phyloP scores from a whole-genome alignment of 2,329 filamentous ascomycete species.

The Clarireedia hainanense region DNA sequence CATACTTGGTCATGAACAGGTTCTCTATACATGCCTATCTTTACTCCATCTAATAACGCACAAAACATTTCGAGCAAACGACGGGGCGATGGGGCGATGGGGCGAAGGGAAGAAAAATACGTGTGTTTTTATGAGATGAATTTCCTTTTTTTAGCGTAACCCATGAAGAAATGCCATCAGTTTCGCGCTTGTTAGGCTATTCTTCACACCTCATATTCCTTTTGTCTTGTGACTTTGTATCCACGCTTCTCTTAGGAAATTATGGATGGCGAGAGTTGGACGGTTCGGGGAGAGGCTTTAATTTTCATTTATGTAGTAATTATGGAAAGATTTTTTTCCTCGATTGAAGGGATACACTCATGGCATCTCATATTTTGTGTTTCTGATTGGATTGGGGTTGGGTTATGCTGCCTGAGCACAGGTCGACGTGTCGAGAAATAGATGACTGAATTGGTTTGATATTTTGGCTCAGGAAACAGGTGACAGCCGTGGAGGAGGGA shows the following conservation, averaged over 20 bases:
- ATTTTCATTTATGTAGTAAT: slow-evolving; percentile 7
- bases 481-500: slow-evolving; percentile 30
- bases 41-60: neutral
- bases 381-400: neutral
- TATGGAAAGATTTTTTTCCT: neutral
- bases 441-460: neutral
- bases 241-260: neutral
- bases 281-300: neutral
- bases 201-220: neutral
- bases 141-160: slow-evolving; percentile 2
- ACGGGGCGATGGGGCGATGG: neutral
- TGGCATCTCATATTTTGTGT: slow-evolving; percentile 1
- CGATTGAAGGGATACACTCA: neutral
- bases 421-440: neutral
- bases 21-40: neutral
- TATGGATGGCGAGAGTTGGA: neutral
- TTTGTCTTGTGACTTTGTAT: neutral
- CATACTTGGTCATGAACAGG: neutral
- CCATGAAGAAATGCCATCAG: slow-evolving; percentile 1
- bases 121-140: slow-evolving; percentile 3
- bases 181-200: neutral
- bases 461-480: slow-evolving; percentile 32
- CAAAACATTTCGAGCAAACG: neutral
- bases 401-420: slow-evolving; percentile 20
- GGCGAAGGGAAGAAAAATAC: neutral